These are phyloP conservation scores for Lachnellula hyalina DNA, from an alignment of 2,329 filamentous ascomycete species.

Conservation along the genomic window DNA sequence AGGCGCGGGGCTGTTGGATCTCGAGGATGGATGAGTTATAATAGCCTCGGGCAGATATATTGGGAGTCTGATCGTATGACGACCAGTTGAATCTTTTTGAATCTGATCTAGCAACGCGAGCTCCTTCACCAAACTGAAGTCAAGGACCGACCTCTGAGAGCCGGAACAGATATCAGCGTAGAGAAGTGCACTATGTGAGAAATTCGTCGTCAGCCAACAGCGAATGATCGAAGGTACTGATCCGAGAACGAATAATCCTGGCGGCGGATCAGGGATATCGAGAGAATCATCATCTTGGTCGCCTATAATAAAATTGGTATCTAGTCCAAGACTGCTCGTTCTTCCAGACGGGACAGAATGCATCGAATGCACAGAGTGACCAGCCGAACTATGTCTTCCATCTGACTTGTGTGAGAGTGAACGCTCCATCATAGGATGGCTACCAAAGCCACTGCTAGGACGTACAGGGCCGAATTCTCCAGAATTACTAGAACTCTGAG, in stretches of 20 bases:
- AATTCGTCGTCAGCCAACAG: conserved; percentile 89
- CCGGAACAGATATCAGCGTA: conserved; percentile 93
- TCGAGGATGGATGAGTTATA: conserved; percentile 68
- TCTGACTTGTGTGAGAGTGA: conserved; percentile 94
- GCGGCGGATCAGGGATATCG: conserved; percentile 69
- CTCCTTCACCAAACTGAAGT: conserved; percentile 67
- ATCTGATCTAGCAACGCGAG: conserved; percentile 66
- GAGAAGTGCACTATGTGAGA: conserved; percentile 80
- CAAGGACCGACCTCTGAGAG: conserved; percentile 80
- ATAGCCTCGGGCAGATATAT: conserved; percentile 91
- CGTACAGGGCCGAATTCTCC: conserved; percentile 74
- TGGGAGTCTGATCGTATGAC: conserved; percentile 66
- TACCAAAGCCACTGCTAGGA: conserved; percentile 73
- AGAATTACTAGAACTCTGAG: conserved; percentile 74
- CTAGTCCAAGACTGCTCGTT: conserved; percentile 82
- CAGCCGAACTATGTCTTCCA: conserved; percentile 88
- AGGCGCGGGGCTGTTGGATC: conserved; percentile 65
- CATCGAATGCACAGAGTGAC: conserved; percentile 66
- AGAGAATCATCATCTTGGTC: conserved; percentile 62
- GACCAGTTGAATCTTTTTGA: conserved; percentile 58
- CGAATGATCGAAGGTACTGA: conserved; percentile 90
- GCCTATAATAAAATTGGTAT: conserved; percentile 62
- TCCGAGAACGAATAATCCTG: conserved; percentile 78
- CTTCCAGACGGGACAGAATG: conserved; percentile 72
- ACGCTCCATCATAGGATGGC: conserved; percentile 79